phyloP scores from a whole-genome alignment of 163 green algal species.

The Chloromonas sp. region DNA sequence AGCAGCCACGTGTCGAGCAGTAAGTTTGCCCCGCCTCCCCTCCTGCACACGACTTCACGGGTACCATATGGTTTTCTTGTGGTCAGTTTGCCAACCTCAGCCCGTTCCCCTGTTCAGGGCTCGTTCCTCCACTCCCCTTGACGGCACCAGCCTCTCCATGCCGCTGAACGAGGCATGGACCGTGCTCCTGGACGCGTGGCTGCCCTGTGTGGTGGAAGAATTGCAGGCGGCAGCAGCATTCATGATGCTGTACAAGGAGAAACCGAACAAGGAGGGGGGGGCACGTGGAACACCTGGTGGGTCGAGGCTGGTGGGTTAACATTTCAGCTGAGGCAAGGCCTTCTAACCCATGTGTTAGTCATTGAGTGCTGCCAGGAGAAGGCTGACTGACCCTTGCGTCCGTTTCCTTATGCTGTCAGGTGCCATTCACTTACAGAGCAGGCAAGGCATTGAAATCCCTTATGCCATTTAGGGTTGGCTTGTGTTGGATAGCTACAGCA shows the following conservation, averaged over 20 bases:
- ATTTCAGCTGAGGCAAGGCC: not conserved
- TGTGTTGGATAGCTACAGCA: no score
- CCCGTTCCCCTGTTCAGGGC: not conserved
- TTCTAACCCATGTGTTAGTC: not conserved
- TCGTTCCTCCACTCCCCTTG: not conserved
- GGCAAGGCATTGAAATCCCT: no score
- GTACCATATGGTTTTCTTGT: not conserved
- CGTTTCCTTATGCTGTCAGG: not conserved
- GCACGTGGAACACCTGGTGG: not conserved
- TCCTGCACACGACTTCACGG: not conserved
- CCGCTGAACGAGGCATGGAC: conserved; percentile 2
- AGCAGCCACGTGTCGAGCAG: no score
- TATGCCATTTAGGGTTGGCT: no score
- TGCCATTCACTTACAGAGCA: not conserved
- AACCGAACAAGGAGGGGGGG: not conserved
- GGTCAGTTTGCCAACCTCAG: not conserved
- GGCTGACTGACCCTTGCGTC: not conserved
- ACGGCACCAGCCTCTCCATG: not conserved
- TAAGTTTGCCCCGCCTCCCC: no score
- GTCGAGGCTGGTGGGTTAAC: not conserved
- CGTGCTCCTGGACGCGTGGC: not conserved
- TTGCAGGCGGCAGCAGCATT: not conserved
- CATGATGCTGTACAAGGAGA: not conserved
- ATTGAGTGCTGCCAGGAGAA: no score
- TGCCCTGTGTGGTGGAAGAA: not conserved